Evolutionary conservation across 805 yeast genomes (phyloP), one percentile per base, ranked within the genome.

Genomic region (Candida saitoana): DNA sequence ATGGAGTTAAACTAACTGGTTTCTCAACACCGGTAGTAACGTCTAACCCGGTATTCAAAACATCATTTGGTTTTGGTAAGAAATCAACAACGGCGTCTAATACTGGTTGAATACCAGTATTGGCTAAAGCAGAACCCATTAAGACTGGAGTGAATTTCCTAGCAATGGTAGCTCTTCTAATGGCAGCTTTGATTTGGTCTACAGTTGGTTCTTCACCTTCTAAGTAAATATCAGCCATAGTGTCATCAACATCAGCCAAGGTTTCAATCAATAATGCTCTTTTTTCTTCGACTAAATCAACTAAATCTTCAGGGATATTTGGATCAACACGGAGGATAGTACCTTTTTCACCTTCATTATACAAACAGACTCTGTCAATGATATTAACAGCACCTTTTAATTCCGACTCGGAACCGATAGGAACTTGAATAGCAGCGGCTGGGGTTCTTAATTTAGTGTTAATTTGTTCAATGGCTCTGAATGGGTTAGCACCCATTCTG

Each of bases 91-190:
- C 96, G 32, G 97, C 93, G 63, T 93, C 97, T 54, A 93, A 74
- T 29, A 91, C 96, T 17, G 90, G 90, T 72, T 93, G 99, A 50
- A 93, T 77, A 65, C 97, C 96, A 51, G 83, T 87, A 71, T 93
- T 93, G 44, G 98, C 99, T 49, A 93, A 75, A 15, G 99, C 99
- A 38, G 97, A 88, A 17, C 99, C 99, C 97, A 93, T 93, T 50
- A 91, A 73, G n/a, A 93, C 98, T n/a, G 99, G 99, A 11, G 98
- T 88, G 73, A 93, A 93, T 61, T 79, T 86, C 70, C 97, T 82
- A 24, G 90, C 95, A 66, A 91, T 91, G 15, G 99, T 93, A 39
- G 97, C 78, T 57, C 96, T 81, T 65, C 99, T 84, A 53, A 93
- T 93, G 34, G 96, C 98, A 40, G 62, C 80, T 60, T 84, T 82